Base-by-base conservation (phyloP, 2,329 filamentous ascomycete genomes). In the Colletotrichum plurivorum region DNA sequence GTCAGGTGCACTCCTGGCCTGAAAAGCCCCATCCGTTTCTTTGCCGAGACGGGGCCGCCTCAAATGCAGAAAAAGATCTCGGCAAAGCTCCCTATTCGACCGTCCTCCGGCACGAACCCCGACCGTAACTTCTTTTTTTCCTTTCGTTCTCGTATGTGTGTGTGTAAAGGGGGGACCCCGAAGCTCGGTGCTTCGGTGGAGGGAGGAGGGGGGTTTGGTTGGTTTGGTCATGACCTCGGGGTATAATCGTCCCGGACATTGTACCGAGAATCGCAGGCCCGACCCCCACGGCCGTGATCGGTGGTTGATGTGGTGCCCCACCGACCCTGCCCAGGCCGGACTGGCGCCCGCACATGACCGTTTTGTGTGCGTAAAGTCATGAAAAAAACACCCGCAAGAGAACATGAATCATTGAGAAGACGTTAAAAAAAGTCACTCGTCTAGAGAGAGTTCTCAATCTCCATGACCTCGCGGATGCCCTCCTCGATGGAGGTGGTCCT, bases 391-490 rank as follows among this genome's bases (percentile, higher is more conserved):
- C 8, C 31, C 31, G 31, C 31, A 8, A 36, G 31, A 36, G 31
- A 10, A 36, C 8, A 36, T 36, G 8, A 36, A 36, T 36, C 8
- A 36, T n/a, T 25, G 22, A 39, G 5, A 5, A 43, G 10, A 13
- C 7, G n/a, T 39, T 6, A 8, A 2, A 13, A 12, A 22, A 22
- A 5, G 4, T 22, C 15, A 9, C 31, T 43, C 54, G 8, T 48
- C 64, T 76, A 88, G 72, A 89, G 76, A 22, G 82, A 81, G 76
- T 82, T 85, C 82, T 93, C 91, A 56, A 93, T 78, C 70, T 89
- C 87, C 88, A 93, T 92, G 12, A 88, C 87, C 77, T 93, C 90
- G 71, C 78, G 80, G 58, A 89, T 85, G 2, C 88, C 88, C 64
- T 89, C 85, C 72, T 84, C 82, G 60, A 91, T 88, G 5, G 78